Percentiles rank a stretch among this genome's conserved stretches.
These are phyloP conservation scores for Populus trichocarpa DNA, from an alignment of 441 rosid species.

Conservation along the genomic window DNA sequence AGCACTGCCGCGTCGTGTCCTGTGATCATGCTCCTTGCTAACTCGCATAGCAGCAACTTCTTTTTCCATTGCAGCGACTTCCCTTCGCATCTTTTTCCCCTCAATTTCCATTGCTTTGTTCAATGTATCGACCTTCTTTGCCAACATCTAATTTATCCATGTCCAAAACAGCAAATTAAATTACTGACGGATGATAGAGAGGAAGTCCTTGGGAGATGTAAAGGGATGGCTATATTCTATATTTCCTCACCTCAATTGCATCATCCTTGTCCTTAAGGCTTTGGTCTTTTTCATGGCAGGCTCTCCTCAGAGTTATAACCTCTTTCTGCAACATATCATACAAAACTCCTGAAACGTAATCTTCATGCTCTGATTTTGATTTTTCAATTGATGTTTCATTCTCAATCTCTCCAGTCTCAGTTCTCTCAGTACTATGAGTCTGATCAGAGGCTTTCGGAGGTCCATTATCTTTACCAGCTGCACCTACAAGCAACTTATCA, in stretches of 20 bases:
- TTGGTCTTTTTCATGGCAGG: slow-evolving; percentile 41
- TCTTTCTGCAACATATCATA: slow-evolving; percentile 51
- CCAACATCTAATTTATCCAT: slow-evolving; percentile 37
- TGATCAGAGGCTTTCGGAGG: slow-evolving; percentile 2
- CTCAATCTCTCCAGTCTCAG: slow-evolving; percentile 11
- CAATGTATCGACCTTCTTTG: slow-evolving; percentile 52
- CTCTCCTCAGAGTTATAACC: slow-evolving; percentile 39
- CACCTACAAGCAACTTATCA: slow-evolving; percentile 22
- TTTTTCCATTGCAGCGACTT: slow-evolving; percentile 49
- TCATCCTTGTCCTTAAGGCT: slow-evolving; percentile 51
- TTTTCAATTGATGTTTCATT: slow-evolving; percentile 22
- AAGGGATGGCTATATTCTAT: not conserved
- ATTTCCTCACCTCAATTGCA: slow-evolving; percentile 42
- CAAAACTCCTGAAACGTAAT: slow-evolving; percentile 40
- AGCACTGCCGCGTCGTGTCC: slow-evolving; percentile 25
- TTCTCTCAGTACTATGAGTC: slow-evolving; percentile 10
- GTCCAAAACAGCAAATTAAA: slow-evolving; percentile 2
- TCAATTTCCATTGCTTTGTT: slow-evolving; percentile 53
- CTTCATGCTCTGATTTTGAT: slow-evolving; percentile 28
- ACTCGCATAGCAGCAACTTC: slow-evolving; percentile 48
- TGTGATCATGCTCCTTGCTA: slow-evolving; percentile 35
- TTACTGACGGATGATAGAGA: not conserved
- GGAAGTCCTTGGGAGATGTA: not conserved
- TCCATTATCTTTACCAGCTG: slow-evolving; percentile 13
- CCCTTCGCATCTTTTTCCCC: slow-evolving; percentile 49